Percentiles rank a stretch among this genome's conserved stretches.
Conservation (phyloP, 176 grass and related monocot genomes). For the Carex littledalei region DNA sequence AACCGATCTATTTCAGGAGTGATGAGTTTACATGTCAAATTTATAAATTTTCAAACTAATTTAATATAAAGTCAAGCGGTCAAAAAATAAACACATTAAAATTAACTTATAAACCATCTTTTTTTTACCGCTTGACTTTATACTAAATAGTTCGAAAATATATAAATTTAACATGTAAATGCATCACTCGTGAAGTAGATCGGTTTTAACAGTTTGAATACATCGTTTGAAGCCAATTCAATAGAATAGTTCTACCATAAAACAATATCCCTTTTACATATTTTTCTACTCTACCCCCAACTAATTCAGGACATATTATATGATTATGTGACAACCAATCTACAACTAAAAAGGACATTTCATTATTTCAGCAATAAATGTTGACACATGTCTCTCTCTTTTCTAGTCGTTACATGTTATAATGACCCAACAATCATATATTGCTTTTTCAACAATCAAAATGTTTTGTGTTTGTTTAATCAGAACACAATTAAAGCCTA, state of each 20-base stretch:
- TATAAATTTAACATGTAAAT: too few species aligned
- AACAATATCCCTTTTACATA: background rate
- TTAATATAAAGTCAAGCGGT: too few species aligned
- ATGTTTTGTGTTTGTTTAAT: background rate
- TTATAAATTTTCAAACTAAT: too few species aligned
- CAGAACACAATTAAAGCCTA: background rate
- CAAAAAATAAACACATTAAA: too few species aligned
- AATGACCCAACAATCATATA: background rate
- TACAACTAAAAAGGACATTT: background rate
- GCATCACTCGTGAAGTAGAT: too few species aligned
- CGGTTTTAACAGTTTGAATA: too few species aligned
- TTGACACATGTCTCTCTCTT: background rate
- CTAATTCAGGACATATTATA: background rate
- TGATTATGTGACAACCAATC: background rate
- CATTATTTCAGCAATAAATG: background rate
- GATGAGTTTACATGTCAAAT: too few species aligned
- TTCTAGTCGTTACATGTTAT: background rate
- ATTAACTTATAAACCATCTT: too few species aligned
- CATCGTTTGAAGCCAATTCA: too few species aligned
- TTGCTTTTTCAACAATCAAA: background rate
- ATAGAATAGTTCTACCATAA: background rate
- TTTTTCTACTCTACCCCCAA: background rate
- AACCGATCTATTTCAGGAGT: too few species aligned
- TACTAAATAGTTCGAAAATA: too few species aligned
- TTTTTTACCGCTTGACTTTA: too few species aligned